These are phyloP conservation scores for Metschnikowia chrysomelidarum DNA, from an alignment of 805 yeast genomes.

Conservation along the genomic window DNA sequence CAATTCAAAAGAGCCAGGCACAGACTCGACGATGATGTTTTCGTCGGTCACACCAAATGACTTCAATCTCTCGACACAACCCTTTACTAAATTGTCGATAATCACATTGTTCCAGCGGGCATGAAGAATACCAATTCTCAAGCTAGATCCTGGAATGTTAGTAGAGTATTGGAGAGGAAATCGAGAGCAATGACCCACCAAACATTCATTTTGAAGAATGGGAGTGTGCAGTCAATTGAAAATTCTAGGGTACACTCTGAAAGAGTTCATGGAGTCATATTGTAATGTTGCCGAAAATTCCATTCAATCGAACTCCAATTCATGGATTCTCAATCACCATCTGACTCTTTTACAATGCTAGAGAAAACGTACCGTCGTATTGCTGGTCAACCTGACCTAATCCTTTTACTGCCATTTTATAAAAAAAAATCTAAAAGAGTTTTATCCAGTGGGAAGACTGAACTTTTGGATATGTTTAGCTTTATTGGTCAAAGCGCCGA, in stretches of 20 bases:
- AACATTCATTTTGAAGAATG: background rate
- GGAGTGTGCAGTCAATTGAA: background rate
- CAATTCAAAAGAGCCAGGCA: constrained; percentile 94
- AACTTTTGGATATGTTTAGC: no score
- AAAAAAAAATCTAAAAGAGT: no score
- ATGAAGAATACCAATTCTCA: constrained; percentile 83
- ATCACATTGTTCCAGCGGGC: constrained; percentile 91
- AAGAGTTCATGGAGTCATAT: background rate
- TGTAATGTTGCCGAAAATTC: background rate
- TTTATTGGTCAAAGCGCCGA: no score
- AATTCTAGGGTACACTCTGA: no score
- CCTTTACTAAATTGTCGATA: constrained; percentile 75
- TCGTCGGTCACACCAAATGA: constrained; percentile 70
- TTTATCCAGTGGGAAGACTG: no score
- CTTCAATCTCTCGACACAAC: constrained; percentile 61
- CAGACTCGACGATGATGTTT: constrained; percentile 77
- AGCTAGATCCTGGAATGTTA: constrained; percentile 40
- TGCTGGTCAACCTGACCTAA: constrained; percentile 68
- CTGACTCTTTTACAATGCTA: no score
- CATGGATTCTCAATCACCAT: no score
- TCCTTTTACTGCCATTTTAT: constrained; percentile 73
- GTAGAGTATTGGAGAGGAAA: no score
- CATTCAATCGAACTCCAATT: background rate
- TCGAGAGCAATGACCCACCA: background rate
- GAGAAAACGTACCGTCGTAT: constrained; percentile 53